Evolutionary conservation across 2,329 filamentous ascomycete genomes (phyloP), one percentile per base, ranked within the genome.

Genomic region (Nothophoma quercina): DNA sequence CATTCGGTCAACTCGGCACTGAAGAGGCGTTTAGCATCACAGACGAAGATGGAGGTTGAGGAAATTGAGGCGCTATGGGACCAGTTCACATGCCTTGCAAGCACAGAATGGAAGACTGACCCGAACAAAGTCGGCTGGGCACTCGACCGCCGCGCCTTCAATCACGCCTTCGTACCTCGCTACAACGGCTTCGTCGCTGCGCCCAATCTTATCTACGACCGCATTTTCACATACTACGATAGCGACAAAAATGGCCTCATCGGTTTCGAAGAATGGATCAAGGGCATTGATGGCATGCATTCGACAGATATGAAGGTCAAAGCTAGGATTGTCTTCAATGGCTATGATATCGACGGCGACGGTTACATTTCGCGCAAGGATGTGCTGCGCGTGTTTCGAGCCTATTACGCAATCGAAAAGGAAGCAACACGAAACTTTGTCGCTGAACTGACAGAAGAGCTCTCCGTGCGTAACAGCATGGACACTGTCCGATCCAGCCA

Each of bases 201-300:
- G 0, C 91, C 93, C 1, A 97, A 96, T 70, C 84, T 96, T 12
- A 90, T 99, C 53, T 95, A 96, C 69, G 93, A 99, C 72, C 89
- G 95, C 62, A 95, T 97, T 84, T 99, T 98, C 75, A 86, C 90
- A 42, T 97, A 97, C 73, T 99, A 97, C 73, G 95, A 99, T 74
- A 90, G 88, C 25, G 93, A 98, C 71, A 83, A 86, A 33, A 91
- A 99, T 69, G 90, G 89, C 18, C 79, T 96, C 7, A 97, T 99
- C 64, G 90, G 90, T 7, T 98, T 99, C 63, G 84, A 91, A 40
- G 95, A 99, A 71, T 99, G 97, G 68, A 78, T 98, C 19, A 86
- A 88, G 51, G 95, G 91, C 1, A 80, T 97, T 39, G 88, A 91
- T 4, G 83, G 83, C 42, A 76, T 88, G 52, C 82, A 84, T 53